Evolutionary conservation across 345 rosid genomes (phyloP).

Genomic region (Brassica cretica): DNA sequence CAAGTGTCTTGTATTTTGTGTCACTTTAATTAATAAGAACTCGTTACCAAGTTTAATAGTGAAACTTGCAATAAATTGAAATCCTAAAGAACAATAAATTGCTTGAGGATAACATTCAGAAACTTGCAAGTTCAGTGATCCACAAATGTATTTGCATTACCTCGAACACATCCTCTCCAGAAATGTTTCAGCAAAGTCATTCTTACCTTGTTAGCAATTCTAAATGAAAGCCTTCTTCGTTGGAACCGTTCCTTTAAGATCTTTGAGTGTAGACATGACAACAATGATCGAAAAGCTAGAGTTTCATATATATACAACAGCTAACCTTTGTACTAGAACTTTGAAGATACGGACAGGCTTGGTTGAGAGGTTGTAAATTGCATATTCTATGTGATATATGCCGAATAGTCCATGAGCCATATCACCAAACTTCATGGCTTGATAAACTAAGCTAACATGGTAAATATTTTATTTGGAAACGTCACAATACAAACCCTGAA

Average conservation of each 20-base stretch:
- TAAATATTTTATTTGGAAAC: too few relatives aligned
- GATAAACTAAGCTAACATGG: too few relatives aligned
- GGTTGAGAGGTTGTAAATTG: not conserved
- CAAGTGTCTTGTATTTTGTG: not conserved
- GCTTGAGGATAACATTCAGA: constrained; percentile 82
- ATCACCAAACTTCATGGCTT: not conserved
- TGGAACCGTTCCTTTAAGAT: too few relatives aligned
- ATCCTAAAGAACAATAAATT: constrained; percentile 47
- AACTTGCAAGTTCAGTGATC: constrained; percentile 66
- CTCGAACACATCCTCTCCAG: constrained; percentile 46
- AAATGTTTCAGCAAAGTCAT: too few relatives aligned
- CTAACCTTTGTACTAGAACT: not conserved
- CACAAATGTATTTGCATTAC: constrained; percentile 66
- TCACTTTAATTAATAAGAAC: not conserved
- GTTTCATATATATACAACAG: too few relatives aligned
- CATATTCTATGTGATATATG: not conserved
- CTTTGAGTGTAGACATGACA: too few relatives aligned
- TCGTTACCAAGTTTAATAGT: not conserved
- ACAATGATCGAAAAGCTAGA: too few relatives aligned
- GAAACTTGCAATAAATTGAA: not conserved
- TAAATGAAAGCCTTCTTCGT: too few relatives aligned
- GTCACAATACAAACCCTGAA: not conserved
- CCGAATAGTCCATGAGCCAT: not conserved
- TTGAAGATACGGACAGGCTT: not conserved
- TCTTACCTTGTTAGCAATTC: too few relatives aligned